phyloP scores from a whole-genome alignment of 192 early-diverging fungal genomes.

The Podila horticola region DNA sequence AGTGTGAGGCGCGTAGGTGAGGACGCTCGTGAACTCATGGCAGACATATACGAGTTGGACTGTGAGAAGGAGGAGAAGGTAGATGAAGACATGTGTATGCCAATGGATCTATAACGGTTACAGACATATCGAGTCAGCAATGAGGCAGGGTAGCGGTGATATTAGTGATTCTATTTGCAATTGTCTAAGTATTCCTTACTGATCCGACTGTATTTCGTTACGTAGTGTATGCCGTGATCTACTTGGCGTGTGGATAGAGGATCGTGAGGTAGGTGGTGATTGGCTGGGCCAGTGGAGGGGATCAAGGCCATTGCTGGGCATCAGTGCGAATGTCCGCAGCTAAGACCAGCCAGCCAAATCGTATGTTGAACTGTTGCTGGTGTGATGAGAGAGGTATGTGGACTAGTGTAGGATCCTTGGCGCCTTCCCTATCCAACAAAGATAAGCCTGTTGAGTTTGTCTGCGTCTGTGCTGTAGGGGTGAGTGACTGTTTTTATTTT shows the following conservation, averaged over 20 bases:
- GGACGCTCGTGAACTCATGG: too few relatives aligned
- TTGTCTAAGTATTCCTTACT: neutral
- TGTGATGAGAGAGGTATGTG: neutral
- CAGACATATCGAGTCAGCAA: too few relatives aligned
- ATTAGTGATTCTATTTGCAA: too few relatives aligned
- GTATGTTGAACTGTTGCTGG: neutral
- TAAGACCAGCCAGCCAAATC: neutral
- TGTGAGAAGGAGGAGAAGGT: too few relatives aligned
- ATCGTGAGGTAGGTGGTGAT: neutral
- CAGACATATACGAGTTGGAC: too few relatives aligned
- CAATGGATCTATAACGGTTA: too few relatives aligned
- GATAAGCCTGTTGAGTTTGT: neutral
- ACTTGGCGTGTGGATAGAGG: neutral
- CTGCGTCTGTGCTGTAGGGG: neutral
- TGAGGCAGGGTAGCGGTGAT: too few relatives aligned
- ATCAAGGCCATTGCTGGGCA: conserved; percentile 27
- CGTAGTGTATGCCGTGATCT: too few relatives aligned
- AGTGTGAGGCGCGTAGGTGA: too few relatives aligned
- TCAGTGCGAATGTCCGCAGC: conserved; percentile 5
- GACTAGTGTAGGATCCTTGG: neutral
- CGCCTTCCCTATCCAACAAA: neutral
- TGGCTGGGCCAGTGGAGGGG: neutral
- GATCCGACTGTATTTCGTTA: neutral
- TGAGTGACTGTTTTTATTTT: neutral
- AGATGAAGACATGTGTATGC: too few relatives aligned